Percentiles rank a stretch among this genome's conserved stretches.
Conservation (phyloP, 148 eudicot genomes). For the Spergularia marina region DNA sequence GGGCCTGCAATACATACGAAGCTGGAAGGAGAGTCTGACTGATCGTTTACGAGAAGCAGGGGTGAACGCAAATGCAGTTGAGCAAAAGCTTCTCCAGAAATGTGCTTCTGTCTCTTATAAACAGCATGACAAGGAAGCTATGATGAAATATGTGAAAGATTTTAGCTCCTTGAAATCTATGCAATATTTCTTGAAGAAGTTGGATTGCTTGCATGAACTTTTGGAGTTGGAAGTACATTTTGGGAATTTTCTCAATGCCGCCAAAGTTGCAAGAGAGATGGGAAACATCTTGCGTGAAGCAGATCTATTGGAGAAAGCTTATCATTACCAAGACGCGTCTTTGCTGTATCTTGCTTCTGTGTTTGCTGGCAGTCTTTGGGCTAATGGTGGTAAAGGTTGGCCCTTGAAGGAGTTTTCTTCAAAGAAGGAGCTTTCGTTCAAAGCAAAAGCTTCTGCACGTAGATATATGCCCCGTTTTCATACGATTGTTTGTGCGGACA, state of each 20-base stretch:
- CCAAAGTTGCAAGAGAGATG: constrained; percentile 27
- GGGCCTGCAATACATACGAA: constrained; percentile 31
- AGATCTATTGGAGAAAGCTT: constrained; percentile 30
- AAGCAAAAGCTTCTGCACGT: constrained; percentile 27
- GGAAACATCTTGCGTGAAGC: constrained; percentile 29
- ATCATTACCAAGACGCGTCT: constrained; percentile 25
- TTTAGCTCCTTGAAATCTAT: constrained; percentile 39
- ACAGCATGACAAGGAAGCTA: constrained; percentile 29
- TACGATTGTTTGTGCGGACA: constrained; percentile 24
- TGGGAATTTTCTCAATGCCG: constrained; percentile 33
- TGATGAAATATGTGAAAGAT: constrained; percentile 60
- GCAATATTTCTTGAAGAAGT: constrained; percentile 45
- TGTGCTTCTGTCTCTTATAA: constrained; percentile 45
- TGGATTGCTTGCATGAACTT: constrained; percentile 39
- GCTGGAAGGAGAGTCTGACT: constrained; percentile 21
- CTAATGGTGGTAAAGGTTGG: constrained; percentile 47
- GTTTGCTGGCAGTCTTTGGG: constrained; percentile 46
- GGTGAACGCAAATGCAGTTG: constrained; percentile 14
- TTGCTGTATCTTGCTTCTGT: constrained; percentile 34
- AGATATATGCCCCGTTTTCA: constrained; percentile 19
- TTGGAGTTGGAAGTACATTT: constrained; percentile 27
- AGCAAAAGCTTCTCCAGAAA: constrained; percentile 32
- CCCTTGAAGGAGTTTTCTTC: constrained; percentile 45
- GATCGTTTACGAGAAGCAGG: background rate
- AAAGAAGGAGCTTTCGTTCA: constrained; percentile 36